Evolutionary conservation across 495 filamentous ascomycete species (phyloP), one percentile per base, ranked within the genome.

Genomic region (Podospora comata): DNA sequence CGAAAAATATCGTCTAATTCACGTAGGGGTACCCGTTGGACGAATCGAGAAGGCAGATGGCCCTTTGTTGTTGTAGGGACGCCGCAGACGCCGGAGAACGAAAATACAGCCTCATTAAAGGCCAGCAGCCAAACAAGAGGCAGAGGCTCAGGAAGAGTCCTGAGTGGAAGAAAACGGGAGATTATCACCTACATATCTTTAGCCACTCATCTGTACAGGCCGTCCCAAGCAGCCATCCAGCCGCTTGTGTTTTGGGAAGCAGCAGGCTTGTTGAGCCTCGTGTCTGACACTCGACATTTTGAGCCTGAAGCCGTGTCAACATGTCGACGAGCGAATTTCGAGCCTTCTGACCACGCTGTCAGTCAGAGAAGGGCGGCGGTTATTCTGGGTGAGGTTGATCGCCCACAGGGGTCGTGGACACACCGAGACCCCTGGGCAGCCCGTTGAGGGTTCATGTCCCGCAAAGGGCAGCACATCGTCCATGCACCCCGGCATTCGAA

Each of bases 301-400:
- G 55, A 58, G 55, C 55, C 74, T 73, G 70, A 70, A 74, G 70
- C 71, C 72, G 56, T 67, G 62, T 67, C 61, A 64, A 66, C 34
- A 54, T 44, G 53, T 64, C n/a, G 66, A n/a, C 55, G 20, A 28
- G 62, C 53, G 60, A 56, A 44, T 19, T 59, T 70, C 18, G 6
- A 44, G 26, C 62, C 59, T 44, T 32, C 58, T 30, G 62, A 60
- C 18, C 16, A 67, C 68, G 44, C 39, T 20, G n/a, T 67, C 48
- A 62, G 67, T 71, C 63, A 69, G 74, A 69, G 58, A 70, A 78
- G 78, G 70, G 71, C 70, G 69, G 77, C 76, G 78, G 79, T 69
- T 79, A 81, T 81, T 82, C 70, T 67, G 74, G 72, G 72, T 70
- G 75, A 77, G 79, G 80, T 79, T 81, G 82, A 84, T 84, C 83